A percentile compares a stretch with the other conserved stretches of the same genome.
phyloP scores from a whole-genome alignment of 2,329 filamentous ascomycete genomes.

The Neodidymelliopsis sp. region DNA sequence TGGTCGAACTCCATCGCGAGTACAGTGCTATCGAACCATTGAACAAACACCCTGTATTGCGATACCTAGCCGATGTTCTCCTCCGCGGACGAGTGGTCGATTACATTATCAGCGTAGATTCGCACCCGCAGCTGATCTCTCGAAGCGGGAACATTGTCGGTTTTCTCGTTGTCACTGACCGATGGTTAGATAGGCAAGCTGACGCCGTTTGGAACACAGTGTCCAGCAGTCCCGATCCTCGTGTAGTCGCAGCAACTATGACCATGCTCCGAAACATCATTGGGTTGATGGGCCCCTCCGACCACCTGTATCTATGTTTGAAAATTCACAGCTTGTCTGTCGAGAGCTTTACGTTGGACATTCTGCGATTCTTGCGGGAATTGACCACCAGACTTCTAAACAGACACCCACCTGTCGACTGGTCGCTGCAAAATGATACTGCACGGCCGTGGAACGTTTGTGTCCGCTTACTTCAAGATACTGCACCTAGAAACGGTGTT shows the following conservation, averaged over 20 bases:
- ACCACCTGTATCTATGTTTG: slow-evolving; percentile 68
- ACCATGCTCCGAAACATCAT: slow-evolving; percentile 66
- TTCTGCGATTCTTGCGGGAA: slow-evolving; percentile 41
- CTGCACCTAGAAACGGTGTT: slow-evolving; percentile 63
- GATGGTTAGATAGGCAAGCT: slow-evolving; percentile 74
- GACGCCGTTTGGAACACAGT: slow-evolving; percentile 87
- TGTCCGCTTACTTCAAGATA: slow-evolving; percentile 75
- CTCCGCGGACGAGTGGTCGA: slow-evolving; percentile 75
- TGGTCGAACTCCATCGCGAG: slow-evolving; percentile 67
- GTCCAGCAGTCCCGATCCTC: slow-evolving; percentile 79
- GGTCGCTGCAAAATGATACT: slow-evolving; percentile 27
- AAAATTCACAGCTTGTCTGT: slow-evolving; percentile 65
- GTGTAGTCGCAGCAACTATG: slow-evolving; percentile 82
- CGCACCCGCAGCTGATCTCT: slow-evolving; percentile 87
- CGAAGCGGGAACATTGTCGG: slow-evolving; percentile 85
- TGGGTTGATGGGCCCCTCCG: slow-evolving; percentile 51
- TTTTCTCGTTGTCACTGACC: slow-evolving; percentile 81
- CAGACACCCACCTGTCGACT: slow-evolving; percentile 17
- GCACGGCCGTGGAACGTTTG: slow-evolving; percentile 62
- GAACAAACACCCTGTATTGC: slow-evolving; percentile 63
- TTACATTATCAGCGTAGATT: slow-evolving; percentile 89
- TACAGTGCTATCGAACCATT: slow-evolving; percentile 55
- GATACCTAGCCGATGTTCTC: slow-evolving; percentile 74
- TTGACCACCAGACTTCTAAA: slow-evolving; percentile 31
- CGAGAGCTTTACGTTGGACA: slow-evolving; percentile 39